Base-by-base conservation (phyloP, 2,329 filamentous ascomycete species). In the Sporothrix variecibatus region DNA sequence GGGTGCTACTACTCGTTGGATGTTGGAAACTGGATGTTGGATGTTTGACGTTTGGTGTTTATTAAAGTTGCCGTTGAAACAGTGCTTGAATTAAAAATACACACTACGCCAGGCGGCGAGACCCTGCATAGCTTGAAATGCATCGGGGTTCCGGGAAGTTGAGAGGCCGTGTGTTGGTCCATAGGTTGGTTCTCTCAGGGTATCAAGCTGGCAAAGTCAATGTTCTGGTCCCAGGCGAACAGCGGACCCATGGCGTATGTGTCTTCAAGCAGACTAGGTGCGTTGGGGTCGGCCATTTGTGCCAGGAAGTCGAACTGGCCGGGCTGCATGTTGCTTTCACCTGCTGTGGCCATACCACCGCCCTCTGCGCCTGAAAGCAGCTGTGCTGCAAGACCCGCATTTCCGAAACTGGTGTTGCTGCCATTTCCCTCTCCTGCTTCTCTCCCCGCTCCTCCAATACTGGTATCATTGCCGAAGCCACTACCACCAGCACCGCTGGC, bases 161-260 rank as follows among this genome's bases (percentile, higher is more conserved):
- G n/a, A 15, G 4, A 23, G 1, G 23, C 5, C 12, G 62, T 28
- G 26, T 23, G 6, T 3, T 23, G 6, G n/a, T 11, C 17, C 17
- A 9, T 8, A 2, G 0, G 8, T 7, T n/a, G 5, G n/a, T 51
- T 51, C 23, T 11, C n/a, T 68, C 65, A 68, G 26, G 67, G 67
- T 56, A 69, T 23, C 67, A 51, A 51, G 34, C 56, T 51, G 4
- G 65, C n/a, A 70, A 75, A 74, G 34, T 75, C 74, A 34, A 75
- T 49, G 28, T 49, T 74, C 46, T 75, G 74, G 62, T 75, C 74
- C 74, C 74, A 75, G 43, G 62, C 68, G 34, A 74, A 75, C 2
- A 75, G n/a, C 7, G 72, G 72, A 1, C 72, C 72, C 72, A 75
- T 72, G 1, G 72, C 53, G 72, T 74, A 75, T 11, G 74, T 73